These are phyloP conservation scores for Rhizophagus clarus DNA, from an alignment of 192 early-diverging fungal species.

Conservation along the genomic window DNA sequence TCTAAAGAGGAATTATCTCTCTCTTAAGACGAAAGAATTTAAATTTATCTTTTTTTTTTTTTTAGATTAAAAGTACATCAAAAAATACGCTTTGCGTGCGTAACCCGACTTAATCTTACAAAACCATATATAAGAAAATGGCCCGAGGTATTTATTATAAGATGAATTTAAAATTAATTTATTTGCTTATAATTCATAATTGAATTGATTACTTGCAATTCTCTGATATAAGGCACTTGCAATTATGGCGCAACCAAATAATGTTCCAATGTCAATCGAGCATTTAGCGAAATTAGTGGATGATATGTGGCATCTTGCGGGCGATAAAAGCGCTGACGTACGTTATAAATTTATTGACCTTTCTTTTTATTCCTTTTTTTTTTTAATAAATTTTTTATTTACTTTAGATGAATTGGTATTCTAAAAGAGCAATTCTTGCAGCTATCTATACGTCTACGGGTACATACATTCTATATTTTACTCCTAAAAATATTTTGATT, in stretches of 20 bases:
- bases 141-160: conserved; percentile 67
- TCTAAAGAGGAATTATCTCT: too few species aligned
- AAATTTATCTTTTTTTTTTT: neutral
- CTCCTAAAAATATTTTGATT: neutral
- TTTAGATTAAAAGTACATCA: conserved; percentile 28
- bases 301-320: conserved; percentile 88
- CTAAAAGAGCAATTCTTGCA: conserved; percentile 77
- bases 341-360: conserved; percentile 16
- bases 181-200: neutral
- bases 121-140: conserved; percentile 71
- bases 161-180: conserved; percentile 40
- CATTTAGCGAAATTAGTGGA: conserved; percentile 75
- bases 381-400: neutral
- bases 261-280: conserved; percentile 65
- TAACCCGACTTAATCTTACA: conserved; percentile 69
- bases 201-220: conserved; percentile 61
- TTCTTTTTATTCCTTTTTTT: too few species aligned
- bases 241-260: conserved; percentile 79
- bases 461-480: neutral
- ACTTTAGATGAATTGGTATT: conserved; percentile 88
- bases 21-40: neutral
- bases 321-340: conserved; percentile 80
- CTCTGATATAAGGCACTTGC: conserved; percentile 53
- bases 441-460: conserved; percentile 81
- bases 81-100: conserved; percentile 36